These are phyloP conservation scores for Zygoascus sp. DNA, from an alignment of 1,139 yeast species.

Conservation along the genomic window DNA sequence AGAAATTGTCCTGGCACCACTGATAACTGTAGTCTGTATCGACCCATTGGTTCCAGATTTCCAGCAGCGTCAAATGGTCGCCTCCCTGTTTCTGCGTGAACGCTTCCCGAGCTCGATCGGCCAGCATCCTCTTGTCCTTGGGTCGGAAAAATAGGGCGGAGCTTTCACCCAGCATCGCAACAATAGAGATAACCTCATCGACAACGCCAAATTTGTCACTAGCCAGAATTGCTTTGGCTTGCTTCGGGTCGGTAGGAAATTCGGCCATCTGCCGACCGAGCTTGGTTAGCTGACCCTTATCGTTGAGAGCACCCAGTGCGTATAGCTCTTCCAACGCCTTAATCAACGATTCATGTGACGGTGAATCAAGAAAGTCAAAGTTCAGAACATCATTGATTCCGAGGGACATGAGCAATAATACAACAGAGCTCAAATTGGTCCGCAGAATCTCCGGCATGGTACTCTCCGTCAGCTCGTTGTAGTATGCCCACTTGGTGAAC, in stretches of 20 bases:
- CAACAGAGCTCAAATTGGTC: conserved; percentile 72
- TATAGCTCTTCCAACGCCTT: conserved; percentile 76
- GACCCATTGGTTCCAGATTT: conserved; percentile 73
- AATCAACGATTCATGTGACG: conserved; percentile 65
- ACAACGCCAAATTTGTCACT: conserved; percentile 58
- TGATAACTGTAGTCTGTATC: conserved; percentile 63
- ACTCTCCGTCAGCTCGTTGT: conserved; percentile 68
- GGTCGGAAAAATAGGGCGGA: conserved; percentile 68
- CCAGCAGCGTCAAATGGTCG: conserved; percentile 73
- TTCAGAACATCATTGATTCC: conserved; percentile 79
- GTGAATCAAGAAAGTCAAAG: conserved; percentile 86
- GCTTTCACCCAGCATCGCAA: conserved; percentile 82
- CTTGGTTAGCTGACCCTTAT: conserved; percentile 72
- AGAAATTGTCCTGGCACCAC: conserved; percentile 85
- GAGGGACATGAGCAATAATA: conserved; percentile 65
- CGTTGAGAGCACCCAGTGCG: conserved; percentile 81
- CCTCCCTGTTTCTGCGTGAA: conserved; percentile 56
- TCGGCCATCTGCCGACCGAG: conserved; percentile 85
- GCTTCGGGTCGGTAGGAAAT: conserved; percentile 88
- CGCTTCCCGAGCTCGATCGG: conserved; percentile 56
- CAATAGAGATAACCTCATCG: conserved; percentile 61
- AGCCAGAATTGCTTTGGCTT: conserved; percentile 67
- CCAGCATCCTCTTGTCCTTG: conserved; percentile 61
- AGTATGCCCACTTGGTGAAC: conserved; percentile 81
- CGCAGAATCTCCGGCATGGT: conserved; percentile 88